Evolutionary conservation across 306 rosid genomes (phyloP).

Genomic region (Rosa multiflora): DNA sequence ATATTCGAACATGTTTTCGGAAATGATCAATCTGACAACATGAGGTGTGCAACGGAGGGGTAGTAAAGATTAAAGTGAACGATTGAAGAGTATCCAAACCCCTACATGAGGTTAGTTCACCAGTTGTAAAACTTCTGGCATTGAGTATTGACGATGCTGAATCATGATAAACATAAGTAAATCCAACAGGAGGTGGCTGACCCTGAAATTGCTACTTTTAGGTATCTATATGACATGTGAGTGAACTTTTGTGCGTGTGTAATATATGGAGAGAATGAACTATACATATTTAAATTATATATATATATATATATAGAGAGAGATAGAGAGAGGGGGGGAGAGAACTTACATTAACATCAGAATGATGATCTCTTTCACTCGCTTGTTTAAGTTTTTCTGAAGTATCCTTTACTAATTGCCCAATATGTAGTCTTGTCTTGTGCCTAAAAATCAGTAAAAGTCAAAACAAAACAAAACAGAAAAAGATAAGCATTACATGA

Average conservation of each 20-base stretch:
- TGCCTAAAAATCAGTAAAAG: slow-evolving; percentile 54
- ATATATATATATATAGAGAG: neutral
- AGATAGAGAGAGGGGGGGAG: neutral
- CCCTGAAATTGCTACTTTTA: neutral
- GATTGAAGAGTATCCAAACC: neutral
- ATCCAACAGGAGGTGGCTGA: neutral
- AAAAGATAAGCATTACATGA: neutral
- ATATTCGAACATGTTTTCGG: neutral
- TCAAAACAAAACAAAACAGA: neutral
- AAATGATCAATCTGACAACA: neutral
- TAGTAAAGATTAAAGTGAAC: neutral
- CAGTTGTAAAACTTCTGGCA: neutral
- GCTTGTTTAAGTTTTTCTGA: slow-evolving; percentile 92
- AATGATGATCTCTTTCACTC: slow-evolving; percentile 81
- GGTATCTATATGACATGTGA: neutral
- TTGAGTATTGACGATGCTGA: neutral
- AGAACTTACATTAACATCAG: slow-evolving; percentile 63
- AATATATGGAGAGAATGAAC: neutral
- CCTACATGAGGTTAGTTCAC: neutral
- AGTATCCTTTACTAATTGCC: slow-evolving; percentile 93
- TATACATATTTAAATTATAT: neutral
- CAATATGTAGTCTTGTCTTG: slow-evolving; percentile 88
- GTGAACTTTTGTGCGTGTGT: neutral
- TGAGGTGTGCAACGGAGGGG: neutral
- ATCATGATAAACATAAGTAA: neutral